Evolutionary conservation across 2,329 filamentous ascomycete species (phyloP).

Genomic region (Botrytis porri): DNA sequence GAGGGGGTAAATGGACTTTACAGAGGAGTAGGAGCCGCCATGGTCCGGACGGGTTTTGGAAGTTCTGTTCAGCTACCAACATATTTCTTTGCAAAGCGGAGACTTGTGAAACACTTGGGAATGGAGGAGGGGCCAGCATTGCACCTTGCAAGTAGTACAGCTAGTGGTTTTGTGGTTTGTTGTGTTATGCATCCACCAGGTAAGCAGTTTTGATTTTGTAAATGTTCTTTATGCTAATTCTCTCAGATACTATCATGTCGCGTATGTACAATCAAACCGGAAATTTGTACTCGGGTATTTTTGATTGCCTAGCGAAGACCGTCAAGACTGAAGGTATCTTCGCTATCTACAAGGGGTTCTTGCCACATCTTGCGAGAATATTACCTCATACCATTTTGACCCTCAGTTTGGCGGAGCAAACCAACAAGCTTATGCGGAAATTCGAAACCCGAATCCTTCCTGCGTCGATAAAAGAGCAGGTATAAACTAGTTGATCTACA

Average conservation of each 20-base stretch:
- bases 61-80: constrained; percentile 95
- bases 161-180: constrained; percentile 93
- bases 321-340: constrained; percentile 86
- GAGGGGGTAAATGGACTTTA: constrained; percentile 85
- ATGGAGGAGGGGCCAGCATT: constrained; percentile 89
- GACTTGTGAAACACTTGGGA: constrained; percentile 74
- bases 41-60: constrained; percentile 94
- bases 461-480: constrained; percentile 34
- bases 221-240: constrained; percentile 12
- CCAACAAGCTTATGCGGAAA: constrained; percentile 84
- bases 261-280: constrained; percentile 98
- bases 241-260: constrained; percentile 89
- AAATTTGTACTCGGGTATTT: constrained; percentile 89
- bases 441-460: constrained; percentile 63
- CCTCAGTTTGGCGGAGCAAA: constrained; percentile 91
- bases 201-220: constrained; percentile 42
- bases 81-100: constrained; percentile 95
- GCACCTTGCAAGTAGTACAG: constrained; percentile 83
- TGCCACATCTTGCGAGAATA: constrained; percentile 90
- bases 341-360: constrained; percentile 96
- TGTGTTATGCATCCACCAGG: constrained; percentile 96
- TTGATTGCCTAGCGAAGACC: constrained; percentile 90
- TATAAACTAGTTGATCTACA: constrained; percentile 23
- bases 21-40: constrained; percentile 85
- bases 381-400: constrained; percentile 94